Evolutionary conservation across 202 grass and related monocot species (phyloP).

Genomic region (Musa balbisiana): DNA sequence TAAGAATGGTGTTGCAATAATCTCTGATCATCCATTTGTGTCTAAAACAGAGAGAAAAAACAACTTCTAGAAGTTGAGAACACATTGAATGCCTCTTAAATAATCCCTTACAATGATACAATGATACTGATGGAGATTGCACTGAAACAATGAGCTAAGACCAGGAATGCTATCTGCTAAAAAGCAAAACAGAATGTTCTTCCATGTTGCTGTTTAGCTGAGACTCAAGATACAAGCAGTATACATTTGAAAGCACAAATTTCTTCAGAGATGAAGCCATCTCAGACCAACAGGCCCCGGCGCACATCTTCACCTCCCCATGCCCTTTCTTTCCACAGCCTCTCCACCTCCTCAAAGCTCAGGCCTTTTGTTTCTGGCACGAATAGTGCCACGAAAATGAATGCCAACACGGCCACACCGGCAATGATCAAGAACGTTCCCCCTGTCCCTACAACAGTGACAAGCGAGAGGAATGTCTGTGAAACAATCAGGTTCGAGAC

Average conservation of each 20-base stretch:
- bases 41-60: no score
- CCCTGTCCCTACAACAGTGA: slow-evolving; percentile 45
- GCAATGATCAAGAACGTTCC: slow-evolving; percentile 71
- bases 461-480: slow-evolving; percentile 69
- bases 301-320: slow-evolving; percentile 14
- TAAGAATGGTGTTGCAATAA: no score
- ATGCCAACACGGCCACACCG: slow-evolving; percentile 47
- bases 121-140: no score
- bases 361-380: slow-evolving; percentile 83
- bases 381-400: slow-evolving; percentile 51
- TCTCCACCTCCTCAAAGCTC: slow-evolving; percentile 71
- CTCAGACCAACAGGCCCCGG: slow-evolving; percentile 26
- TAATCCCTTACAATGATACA: no score
- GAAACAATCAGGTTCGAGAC: slow-evolving; percentile 74
- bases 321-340: slow-evolving; percentile 61
- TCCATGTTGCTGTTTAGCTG: no score
- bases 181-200: no score
- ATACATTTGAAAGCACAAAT: not conserved
- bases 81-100: no score
- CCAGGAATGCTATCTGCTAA: no score
- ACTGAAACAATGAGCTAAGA: no score
- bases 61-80: no score
- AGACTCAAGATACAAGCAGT: not conserved
- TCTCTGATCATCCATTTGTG: no score
- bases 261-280: not conserved